A percentile compares a stretch with the other conserved stretches of the same genome.
phyloP scores from a whole-genome alignment of 2,329 filamentous ascomycete genomes.

The Fusarium proliferatum region DNA sequence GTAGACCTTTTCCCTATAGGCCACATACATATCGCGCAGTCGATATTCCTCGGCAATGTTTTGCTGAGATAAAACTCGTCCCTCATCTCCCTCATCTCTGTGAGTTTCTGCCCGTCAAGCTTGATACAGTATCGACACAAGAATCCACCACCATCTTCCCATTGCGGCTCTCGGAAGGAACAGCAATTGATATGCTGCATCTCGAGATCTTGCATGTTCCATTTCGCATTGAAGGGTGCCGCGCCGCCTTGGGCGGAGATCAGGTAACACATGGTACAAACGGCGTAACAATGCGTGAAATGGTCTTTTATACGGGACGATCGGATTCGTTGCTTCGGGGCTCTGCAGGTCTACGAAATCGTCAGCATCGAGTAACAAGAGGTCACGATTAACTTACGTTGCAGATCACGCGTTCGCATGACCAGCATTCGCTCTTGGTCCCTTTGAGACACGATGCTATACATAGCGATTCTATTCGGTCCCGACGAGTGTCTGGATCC shows the following conservation, averaged over 20 bases:
- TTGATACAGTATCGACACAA: not conserved
- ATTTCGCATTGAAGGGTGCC: constrained; percentile 14
- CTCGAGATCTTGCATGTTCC: constrained; percentile 22
- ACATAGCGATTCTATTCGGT: constrained; percentile 5
- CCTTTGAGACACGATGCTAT: not conserved
- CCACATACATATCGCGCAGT: constrained; percentile 13
- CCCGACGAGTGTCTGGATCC: not conserved
- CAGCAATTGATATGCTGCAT: constrained; percentile 19
- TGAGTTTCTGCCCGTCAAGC: not conserved
- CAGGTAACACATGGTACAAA: constrained; percentile 11
- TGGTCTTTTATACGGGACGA: constrained; percentile 9
- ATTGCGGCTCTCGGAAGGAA: not conserved
- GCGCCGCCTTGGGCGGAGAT: not conserved
- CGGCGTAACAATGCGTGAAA: constrained; percentile 18
- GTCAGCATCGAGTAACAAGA: not conserved
- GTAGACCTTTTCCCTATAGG: not conserved
- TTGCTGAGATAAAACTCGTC: constrained; percentile 6
- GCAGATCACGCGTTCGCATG: constrained; percentile 24
- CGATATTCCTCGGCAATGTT: not conserved
- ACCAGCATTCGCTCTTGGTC: constrained; percentile 23
- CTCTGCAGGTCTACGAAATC: not conserved
- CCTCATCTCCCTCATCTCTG: not conserved
- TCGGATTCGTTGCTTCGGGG: not conserved
- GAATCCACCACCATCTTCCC: not conserved
- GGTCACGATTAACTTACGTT: not conserved